Percentiles rank a stretch among this genome's conserved stretches.
phyloP scores from a whole-genome alignment of 2,329 filamentous ascomycete species.

The Stenocarpella maydis region DNA sequence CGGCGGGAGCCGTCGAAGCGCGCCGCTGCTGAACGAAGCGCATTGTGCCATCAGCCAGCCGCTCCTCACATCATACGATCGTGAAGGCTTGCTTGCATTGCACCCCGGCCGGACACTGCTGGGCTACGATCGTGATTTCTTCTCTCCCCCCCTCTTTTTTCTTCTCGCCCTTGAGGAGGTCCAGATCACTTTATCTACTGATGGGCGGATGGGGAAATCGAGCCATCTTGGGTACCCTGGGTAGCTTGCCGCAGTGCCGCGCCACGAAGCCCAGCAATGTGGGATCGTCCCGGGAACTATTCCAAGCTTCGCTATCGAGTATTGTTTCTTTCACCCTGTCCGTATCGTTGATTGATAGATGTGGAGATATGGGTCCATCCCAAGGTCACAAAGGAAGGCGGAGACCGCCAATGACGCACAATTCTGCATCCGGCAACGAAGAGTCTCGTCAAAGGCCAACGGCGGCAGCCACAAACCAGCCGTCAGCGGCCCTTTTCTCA shows the following conservation, averaged over 20 bases:
- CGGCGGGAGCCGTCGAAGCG: constrained; percentile 4
- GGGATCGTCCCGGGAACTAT: constrained; percentile 23
- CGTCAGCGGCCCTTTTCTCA: constrained; percentile 2
- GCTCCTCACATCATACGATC: constrained; percentile 10
- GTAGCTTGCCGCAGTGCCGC: constrained; percentile 12
- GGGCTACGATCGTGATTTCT: background rate
- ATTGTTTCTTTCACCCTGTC: background rate
- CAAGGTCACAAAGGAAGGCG: background rate
- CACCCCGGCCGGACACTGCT: background rate
- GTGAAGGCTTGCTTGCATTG: constrained; percentile 3
- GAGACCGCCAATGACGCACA: constrained; percentile 29
- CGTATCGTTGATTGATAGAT: constrained; percentile 10
- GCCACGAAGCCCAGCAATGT: constrained; percentile 12
- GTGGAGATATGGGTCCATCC: background rate
- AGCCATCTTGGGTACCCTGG: background rate
- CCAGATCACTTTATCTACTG: constrained; percentile 21
- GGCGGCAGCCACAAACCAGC: constrained; percentile 14
- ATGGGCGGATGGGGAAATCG: constrained; percentile 8
- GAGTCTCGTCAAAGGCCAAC: constrained; percentile 20
- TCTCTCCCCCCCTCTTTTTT: too few species aligned
- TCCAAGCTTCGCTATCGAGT: background rate
- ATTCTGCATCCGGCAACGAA: constrained; percentile 26
- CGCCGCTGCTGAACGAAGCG: background rate
- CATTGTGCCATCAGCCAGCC: background rate
- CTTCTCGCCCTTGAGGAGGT: background rate